Evolutionary conservation across 192 early-diverging fungal genomes (phyloP).

Genomic region (Podila minutissima): DNA sequence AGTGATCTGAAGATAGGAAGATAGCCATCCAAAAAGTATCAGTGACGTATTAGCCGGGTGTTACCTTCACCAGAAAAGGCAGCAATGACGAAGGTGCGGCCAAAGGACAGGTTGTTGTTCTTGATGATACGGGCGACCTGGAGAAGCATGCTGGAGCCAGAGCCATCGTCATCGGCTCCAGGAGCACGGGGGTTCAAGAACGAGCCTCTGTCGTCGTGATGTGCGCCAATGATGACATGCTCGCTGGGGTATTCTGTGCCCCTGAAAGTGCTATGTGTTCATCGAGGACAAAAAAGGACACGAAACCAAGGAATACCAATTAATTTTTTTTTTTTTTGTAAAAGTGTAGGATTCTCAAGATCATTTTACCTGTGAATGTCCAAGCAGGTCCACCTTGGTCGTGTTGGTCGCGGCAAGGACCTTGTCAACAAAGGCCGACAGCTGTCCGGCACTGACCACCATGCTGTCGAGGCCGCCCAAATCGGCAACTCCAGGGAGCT

Average conservation of each 20-base stretch:
- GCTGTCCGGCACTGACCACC: slow-evolving; percentile 23
- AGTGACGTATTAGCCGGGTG: too few relatives aligned
- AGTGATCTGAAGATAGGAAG: neutral
- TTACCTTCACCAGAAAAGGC: slow-evolving; percentile 57
- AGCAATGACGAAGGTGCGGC: slow-evolving; percentile 47
- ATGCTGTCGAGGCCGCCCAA: slow-evolving; percentile 39
- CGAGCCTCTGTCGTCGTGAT: slow-evolving; percentile 55
- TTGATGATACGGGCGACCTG: slow-evolving; percentile 46
- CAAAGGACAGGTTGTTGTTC: slow-evolving; percentile 42
- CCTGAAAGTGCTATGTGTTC: slow-evolving; percentile 36
- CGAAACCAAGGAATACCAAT: neutral
- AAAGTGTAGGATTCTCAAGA: too few relatives aligned
- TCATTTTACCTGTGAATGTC: slow-evolving; percentile 10
- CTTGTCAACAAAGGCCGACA: slow-evolving; percentile 44
- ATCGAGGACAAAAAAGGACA: neutral
- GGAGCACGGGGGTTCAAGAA: slow-evolving; percentile 52
- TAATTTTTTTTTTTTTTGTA: too few relatives aligned
- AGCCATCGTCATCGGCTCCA: slow-evolving; percentile 56
- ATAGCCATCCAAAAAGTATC: neutral
- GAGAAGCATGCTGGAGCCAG: slow-evolving; percentile 52
- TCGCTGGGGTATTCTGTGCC: slow-evolving; percentile 52
- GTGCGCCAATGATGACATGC: slow-evolving; percentile 57
- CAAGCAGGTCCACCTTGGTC: slow-evolving; percentile 43
- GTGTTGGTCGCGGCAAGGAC: slow-evolving; percentile 29
- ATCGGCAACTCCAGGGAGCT: slow-evolving; percentile 8